phyloP scores from a whole-genome alignment of 257 asterid species.

The Scutellaria minor region DNA sequence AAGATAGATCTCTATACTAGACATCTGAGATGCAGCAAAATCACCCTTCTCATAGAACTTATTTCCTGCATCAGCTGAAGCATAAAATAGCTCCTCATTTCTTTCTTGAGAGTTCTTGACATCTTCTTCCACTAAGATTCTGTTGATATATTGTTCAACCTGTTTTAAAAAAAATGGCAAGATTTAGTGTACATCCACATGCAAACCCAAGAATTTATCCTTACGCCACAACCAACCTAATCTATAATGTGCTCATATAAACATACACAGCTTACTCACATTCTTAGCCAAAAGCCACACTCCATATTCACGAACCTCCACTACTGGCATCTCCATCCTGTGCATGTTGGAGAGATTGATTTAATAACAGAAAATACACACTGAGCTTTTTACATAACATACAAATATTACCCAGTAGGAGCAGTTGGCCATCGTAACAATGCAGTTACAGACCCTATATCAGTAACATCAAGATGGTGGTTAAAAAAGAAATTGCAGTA shows the following conservation, averaged over 20 bases:
- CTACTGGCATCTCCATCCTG: slow-evolving; percentile 99
- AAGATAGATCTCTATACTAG: slow-evolving; percentile 67
- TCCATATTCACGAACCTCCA: slow-evolving; percentile 79
- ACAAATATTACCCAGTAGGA: slow-evolving; percentile 74
- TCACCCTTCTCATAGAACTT: slow-evolving; percentile 78
- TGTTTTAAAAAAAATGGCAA: slow-evolving; percentile 40
- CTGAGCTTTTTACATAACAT: slow-evolving; percentile 28
- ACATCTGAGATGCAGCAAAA: slow-evolving; percentile 70
- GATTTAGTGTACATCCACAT: slow-evolving; percentile 11
- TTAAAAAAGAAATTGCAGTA: slow-evolving; percentile 17
- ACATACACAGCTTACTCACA: slow-evolving; percentile 54
- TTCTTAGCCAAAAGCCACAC: slow-evolving; percentile 94
- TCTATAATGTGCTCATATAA: slow-evolving; percentile 19
- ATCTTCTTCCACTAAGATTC: slow-evolving; percentile 94
- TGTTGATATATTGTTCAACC: slow-evolving; percentile 91
- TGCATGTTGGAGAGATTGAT: slow-evolving; percentile 35
- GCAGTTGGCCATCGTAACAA: slow-evolving; percentile 99
- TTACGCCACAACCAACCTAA: slow-evolving; percentile 20
- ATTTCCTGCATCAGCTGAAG: slow-evolving; percentile 55
- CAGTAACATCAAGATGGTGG: slow-evolving; percentile 31
- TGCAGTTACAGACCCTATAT: slow-evolving; percentile 82
- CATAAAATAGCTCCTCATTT: slow-evolving; percentile 60
- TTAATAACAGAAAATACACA: slow-evolving; percentile 28
- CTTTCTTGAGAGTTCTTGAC: slow-evolving; percentile 52
- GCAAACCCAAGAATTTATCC: slow-evolving; percentile 24